Percentiles rank a stretch among this genome's conserved stretches.
Conservation (phyloP, 495 filamentous ascomycete genomes). For the Talaromyces trachyspermus region DNA sequence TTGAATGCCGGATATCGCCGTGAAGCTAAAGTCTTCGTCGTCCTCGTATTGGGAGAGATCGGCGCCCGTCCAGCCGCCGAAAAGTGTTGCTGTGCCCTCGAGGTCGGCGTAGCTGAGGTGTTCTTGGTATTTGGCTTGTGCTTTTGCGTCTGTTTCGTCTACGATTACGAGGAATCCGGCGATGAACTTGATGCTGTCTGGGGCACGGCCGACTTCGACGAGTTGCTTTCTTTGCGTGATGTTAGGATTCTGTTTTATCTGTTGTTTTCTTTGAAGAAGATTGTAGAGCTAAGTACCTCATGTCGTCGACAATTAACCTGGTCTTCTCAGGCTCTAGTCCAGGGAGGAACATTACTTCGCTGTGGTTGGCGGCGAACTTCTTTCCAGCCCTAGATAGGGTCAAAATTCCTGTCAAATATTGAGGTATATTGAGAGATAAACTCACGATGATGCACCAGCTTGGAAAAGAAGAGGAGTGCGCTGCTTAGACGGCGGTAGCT, state of each 20-base stretch:
- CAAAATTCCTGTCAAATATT: constrained; percentile 15
- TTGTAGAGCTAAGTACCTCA: constrained; percentile 18
- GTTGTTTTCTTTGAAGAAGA: not conserved
- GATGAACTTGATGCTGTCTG: constrained; percentile 10
- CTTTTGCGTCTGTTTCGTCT: constrained; percentile 27
- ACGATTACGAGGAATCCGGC: constrained; percentile 8
- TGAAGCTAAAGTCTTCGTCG: constrained; percentile 8
- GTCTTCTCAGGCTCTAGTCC: constrained; percentile 33
- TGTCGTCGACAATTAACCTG: constrained; percentile 31
- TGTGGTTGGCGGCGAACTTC: constrained; percentile 45
- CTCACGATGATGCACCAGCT: constrained; percentile 29
- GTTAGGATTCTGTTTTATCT: too few species aligned
- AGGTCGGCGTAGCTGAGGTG: constrained; percentile 2
- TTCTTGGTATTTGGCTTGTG: constrained; percentile 27
- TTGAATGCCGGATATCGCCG: constrained; percentile 1
- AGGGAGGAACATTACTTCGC: constrained; percentile 49
- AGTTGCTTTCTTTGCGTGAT: constrained; percentile 5
- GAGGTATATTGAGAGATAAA: not conserved
- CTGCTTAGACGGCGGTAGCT: constrained; percentile 44
- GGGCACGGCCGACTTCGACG: constrained; percentile 4
- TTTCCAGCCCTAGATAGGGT: constrained; percentile 26
- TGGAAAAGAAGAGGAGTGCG: constrained; percentile 50
- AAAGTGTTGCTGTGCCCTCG: constrained; percentile 6
- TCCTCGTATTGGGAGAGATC: constrained; percentile 9
- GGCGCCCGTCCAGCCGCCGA: constrained; percentile 4